Evolutionary conservation across 1,284 basidiomycete genomes (phyloP), one percentile per base, ranked within the genome.

Genomic region (Butyriboletus appendiculatus): DNA sequence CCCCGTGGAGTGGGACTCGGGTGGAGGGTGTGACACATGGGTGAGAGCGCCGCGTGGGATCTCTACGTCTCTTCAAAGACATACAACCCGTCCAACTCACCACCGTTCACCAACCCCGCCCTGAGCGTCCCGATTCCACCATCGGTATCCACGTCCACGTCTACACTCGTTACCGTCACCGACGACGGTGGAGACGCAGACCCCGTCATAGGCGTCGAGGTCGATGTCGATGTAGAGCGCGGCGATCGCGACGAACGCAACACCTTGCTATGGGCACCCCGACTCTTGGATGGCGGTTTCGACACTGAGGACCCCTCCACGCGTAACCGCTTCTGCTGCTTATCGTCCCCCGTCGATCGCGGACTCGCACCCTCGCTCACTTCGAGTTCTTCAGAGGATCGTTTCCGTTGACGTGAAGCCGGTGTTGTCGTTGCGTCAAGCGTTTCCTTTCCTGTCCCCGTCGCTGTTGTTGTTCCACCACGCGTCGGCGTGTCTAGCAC

Each of bases 311-410:
- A 47, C 12, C 50, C 46, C n/a, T 69, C 66, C 4, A 71, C 55
- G 12, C 66, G 69, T 34, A 70, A 37, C 5, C 66, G 68, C 42
- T 68, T 71, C 52, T 70, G 64, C 5, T 69, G 59, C 33, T 65
- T 56, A 18, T 63, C 61, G 4, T 63, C 53, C 2, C 56, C 49
- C 0, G 55, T 35, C 3, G 57, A 56, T 34, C 50, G 57, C 5
- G 56, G 47, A n/a, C 50, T 62, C 5, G 32, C 34, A 16, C 51
- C 37, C 3, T 51, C 58, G 37, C 45, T 46, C 33, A 58, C 44
- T 0, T 68, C 68, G 24, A 68, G 57, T 39, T 68, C 67, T 56
- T 68, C 67, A 12, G 68, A 68, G 14, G 67, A 72, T 15, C 70
- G 68, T 55, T 68, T 68, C n/a, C 67, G 65, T 50, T 72, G 67